Evolutionary conservation across 768 basidiomycete species (phyloP).

Genomic region (Lentinula aciculospora): DNA sequence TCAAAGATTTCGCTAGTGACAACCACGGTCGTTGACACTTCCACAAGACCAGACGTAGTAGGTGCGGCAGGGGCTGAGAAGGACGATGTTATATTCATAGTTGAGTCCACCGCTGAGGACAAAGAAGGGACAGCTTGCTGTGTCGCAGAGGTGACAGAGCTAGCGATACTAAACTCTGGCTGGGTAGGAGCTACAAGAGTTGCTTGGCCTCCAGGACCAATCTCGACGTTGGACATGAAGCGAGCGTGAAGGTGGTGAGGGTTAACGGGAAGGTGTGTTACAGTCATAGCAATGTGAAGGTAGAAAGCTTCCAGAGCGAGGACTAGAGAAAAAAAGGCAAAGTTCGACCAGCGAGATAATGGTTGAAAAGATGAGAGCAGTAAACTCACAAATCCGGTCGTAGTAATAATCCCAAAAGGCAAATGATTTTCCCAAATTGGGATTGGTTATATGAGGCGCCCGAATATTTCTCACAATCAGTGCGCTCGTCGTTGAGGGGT

Average conservation of each 20-base stretch:
- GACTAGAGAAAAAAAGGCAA: not conserved
- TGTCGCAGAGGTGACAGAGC: not conserved
- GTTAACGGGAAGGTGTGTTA: slow-evolving; percentile 1
- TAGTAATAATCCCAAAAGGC: not conserved
- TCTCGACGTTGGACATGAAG: slow-evolving; percentile 1
- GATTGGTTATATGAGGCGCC: no score
- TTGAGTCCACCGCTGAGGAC: not conserved
- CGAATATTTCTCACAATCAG: no score
- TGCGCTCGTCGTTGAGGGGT: no score
- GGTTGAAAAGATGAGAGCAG: not conserved
- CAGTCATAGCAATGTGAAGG: not conserved
- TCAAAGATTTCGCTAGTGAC: not conserved
- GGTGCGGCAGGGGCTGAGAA: not conserved
- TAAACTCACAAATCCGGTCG: not conserved
- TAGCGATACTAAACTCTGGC: not conserved
- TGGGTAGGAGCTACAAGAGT: not conserved
- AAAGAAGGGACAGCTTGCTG: not conserved
- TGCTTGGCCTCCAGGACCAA: slow-evolving; percentile 4
- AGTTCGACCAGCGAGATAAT: not conserved
- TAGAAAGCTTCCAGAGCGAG: slow-evolving; percentile 1
- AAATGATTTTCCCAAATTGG: not conserved
- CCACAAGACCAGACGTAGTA: not conserved
- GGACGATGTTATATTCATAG: not conserved
- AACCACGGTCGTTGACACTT: not conserved
- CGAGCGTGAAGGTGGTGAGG: slow-evolving; percentile 6